phyloP scores from a whole-genome alignment of 805 yeast species.

The Yamadazyma phyllophila region DNA sequence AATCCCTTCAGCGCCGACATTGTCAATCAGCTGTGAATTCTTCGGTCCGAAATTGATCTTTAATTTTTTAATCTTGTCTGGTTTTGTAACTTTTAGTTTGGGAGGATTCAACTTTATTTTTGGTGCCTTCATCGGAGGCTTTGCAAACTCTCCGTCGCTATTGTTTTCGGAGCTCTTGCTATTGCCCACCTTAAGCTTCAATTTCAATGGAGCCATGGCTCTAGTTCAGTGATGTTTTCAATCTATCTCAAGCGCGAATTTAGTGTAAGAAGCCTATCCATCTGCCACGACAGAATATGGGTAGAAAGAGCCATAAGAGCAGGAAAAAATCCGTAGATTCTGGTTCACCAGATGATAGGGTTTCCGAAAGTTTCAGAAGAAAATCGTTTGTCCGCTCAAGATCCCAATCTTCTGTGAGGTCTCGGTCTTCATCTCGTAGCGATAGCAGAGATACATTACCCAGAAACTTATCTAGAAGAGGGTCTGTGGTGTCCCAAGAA shows the following conservation, averaged over 20 bases:
- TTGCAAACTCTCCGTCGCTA: not conserved
- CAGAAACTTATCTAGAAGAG: constrained; percentile 22
- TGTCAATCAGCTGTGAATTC: constrained; percentile 6
- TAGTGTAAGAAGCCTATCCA: not conserved
- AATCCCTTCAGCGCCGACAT: constrained; percentile 5
- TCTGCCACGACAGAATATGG: constrained; percentile 2
- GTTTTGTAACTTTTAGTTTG: constrained; percentile 9
- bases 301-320: not conserved
- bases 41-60: constrained; percentile 17
- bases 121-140: constrained; percentile 3
- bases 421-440: constrained; percentile 1
- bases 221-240: not conserved
- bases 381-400: not conserved
- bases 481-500: constrained; percentile 33
- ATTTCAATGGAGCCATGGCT: constrained; percentile 14
- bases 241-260: not conserved
- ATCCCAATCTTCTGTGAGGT: constrained; percentile 2
- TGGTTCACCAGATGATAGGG: not conserved
- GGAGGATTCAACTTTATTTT: constrained; percentile 23
- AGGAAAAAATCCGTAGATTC: not conserved
- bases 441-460: constrained; percentile 29
- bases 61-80: constrained; percentile 24
- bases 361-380: not conserved
- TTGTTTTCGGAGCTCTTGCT: not conserved
- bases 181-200: constrained; percentile 20